A percentile compares a stretch with the other conserved stretches of the same genome.
phyloP scores from a whole-genome alignment of 768 basidiomycete genomes.

The Cyclocybe cylindracea region DNA sequence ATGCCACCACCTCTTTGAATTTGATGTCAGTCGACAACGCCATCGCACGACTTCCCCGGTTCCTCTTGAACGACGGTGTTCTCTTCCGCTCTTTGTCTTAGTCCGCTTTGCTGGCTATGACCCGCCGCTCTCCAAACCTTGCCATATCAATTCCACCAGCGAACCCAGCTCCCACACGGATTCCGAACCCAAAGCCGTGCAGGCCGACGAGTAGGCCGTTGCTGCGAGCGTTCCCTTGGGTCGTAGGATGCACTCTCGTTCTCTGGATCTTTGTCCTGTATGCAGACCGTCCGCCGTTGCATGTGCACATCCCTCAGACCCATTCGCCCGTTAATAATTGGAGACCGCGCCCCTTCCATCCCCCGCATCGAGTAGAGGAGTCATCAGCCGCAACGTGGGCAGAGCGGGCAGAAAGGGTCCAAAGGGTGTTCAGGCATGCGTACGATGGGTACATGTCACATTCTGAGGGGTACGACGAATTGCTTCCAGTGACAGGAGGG shows the following conservation, averaged over 20 bases:
- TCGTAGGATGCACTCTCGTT: slow-evolving; percentile 16
- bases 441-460: slow-evolving; percentile 54
- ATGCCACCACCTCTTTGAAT: not conserved
- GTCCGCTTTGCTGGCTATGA: slow-evolving; percentile 2
- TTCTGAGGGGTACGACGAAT: slow-evolving; percentile 60
- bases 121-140: slow-evolving; percentile 12
- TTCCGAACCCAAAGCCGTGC: not conserved
- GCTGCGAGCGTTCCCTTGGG: slow-evolving; percentile 25
- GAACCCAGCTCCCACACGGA: slow-evolving; percentile 1
- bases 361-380: slow-evolving; percentile 1
- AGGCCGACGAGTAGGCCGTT: slow-evolving; percentile 17
- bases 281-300: slow-evolving; percentile 8
- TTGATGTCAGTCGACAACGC: not conserved
- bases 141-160: slow-evolving; percentile 16
- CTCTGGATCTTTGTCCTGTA: slow-evolving; percentile 19
- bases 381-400: slow-evolving; percentile 37
- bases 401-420: slow-evolving; percentile 52
- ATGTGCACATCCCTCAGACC: slow-evolving; percentile 6
- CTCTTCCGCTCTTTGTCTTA: slow-evolving; percentile 3
- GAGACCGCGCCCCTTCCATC: slow-evolving; percentile 8
- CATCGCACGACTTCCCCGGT: too few relatives aligned
- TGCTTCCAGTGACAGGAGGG: slow-evolving; percentile 50
- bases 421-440: slow-evolving; percentile 60
- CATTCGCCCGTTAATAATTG: slow-evolving; percentile 7
- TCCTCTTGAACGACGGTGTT: not conserved